Conservation (phyloP, 352 stramenopile genomes). For the Phytopythium cucurbitacearum region DNA sequence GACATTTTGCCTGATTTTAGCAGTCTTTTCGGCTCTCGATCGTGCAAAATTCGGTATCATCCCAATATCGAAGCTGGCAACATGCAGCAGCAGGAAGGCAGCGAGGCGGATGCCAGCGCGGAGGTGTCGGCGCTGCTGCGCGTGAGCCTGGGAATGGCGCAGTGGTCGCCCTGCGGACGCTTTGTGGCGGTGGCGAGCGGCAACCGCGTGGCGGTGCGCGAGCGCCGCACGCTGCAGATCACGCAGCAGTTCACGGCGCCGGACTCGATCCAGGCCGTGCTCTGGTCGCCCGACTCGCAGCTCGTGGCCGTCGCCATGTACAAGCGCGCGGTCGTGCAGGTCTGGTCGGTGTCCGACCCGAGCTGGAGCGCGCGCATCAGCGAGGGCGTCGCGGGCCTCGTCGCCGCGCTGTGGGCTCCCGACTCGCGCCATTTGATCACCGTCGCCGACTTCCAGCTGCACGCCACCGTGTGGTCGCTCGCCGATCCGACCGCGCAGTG, state of each 20-base stretch:
- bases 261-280: slow-evolving; percentile 49
- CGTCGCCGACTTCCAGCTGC: slow-evolving; percentile 81
- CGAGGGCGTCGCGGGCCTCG: slow-evolving; percentile 65
- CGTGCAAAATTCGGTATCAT: too few relatives aligned
- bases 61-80: too few relatives aligned
- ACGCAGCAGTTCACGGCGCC: slow-evolving; percentile 57
- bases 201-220: slow-evolving; percentile 57
- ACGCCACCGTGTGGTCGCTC: slow-evolving; percentile 79
- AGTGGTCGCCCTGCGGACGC: slow-evolving; percentile 61
- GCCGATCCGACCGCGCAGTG: slow-evolving; percentile 47
- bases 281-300: slow-evolving; percentile 64
- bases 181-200: slow-evolving; percentile 47
- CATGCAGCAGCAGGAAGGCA: too few relatives aligned
- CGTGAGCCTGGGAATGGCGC: slow-evolving; percentile 47
- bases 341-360: slow-evolving; percentile 62
- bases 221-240: slow-evolving; percentile 46
- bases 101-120: slow-evolving; percentile 1
- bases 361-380: slow-evolving; percentile 73
- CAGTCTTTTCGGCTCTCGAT: too few relatives aligned
- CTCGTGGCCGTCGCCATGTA: slow-evolving; percentile 56
- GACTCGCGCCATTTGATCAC: slow-evolving; percentile 70
- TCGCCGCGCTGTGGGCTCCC: slow-evolving; percentile 44
- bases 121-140: slow-evolving; percentile 54
- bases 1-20: too few relatives aligned
- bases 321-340: slow-evolving; percentile 66